These are phyloP conservation scores for Hypoxylon rickii DNA, from an alignment of 495 filamentous ascomycete genomes.

Conservation along the genomic window DNA sequence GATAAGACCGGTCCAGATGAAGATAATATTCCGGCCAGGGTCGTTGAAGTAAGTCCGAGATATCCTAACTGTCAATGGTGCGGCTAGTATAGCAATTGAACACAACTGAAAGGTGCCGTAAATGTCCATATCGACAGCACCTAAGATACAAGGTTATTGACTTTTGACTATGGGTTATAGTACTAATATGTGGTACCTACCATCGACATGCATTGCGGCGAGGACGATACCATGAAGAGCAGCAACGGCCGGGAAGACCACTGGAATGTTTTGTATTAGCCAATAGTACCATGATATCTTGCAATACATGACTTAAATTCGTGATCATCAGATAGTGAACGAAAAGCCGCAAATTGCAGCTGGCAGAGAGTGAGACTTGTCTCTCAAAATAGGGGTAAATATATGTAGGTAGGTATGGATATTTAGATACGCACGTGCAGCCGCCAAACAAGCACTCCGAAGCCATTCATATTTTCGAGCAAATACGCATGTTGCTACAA, in stretches of 20 bases:
- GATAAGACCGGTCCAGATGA: constrained; percentile 61
- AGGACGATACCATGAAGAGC: constrained; percentile 64
- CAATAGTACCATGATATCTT: not conserved
- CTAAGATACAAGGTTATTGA: constrained; percentile 37
- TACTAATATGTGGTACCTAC: constrained; percentile 44
- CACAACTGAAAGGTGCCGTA: constrained; percentile 68
- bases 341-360: no score
- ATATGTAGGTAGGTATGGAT: not conserved
- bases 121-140: constrained; percentile 66
- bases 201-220: constrained; percentile 54
- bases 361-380: no score
- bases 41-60: constrained; percentile 64
- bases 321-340: no score
- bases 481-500: constrained; percentile 61
- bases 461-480: constrained; percentile 62
- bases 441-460: constrained; percentile 61
- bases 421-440: constrained; percentile 44
- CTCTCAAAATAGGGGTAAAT: no score
- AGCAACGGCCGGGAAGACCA: constrained; percentile 64
- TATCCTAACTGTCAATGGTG: constrained; percentile 59
- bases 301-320: not conserved
- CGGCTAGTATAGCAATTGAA: constrained; percentile 63
- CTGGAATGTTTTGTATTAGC: constrained; percentile 10
- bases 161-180: not conserved
- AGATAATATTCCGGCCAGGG: constrained; percentile 63